Conservation (phyloP, 2,329 filamentous ascomycete species). For the Cladobotryum protrusum region DNA sequence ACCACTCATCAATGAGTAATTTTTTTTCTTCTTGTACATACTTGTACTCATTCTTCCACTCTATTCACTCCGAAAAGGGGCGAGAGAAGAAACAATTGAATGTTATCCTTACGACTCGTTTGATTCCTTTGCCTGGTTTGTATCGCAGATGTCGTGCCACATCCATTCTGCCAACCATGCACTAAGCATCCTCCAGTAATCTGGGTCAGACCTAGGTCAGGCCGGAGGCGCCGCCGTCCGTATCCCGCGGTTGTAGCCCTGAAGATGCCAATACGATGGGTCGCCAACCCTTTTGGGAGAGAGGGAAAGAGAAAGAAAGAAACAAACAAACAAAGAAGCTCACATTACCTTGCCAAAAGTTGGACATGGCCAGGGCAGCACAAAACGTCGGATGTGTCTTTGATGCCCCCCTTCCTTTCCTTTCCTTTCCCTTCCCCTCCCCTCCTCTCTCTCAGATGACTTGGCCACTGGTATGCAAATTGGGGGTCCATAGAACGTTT, state of each 20-base stretch:
- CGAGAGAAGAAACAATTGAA: too few relatives aligned
- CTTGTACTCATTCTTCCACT: neutral
- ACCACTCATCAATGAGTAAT: neutral
- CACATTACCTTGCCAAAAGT: too few relatives aligned
- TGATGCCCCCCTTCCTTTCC: too few relatives aligned
- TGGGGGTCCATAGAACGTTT: neutral
- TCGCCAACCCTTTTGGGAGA: neutral
- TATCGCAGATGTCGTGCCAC: too few relatives aligned
- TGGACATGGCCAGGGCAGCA: too few relatives aligned
- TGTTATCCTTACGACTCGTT: neutral
- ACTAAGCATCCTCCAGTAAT: slow-evolving; percentile 5
- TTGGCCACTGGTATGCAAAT: neutral
- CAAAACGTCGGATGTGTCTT: too few relatives aligned
- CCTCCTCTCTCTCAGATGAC: neutral
- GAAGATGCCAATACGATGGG: slow-evolving; percentile 4
- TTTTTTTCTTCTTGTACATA: neutral
- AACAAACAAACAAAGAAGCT: too few relatives aligned
- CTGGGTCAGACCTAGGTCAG: slow-evolving; percentile 4
- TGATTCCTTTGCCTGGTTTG: neutral
- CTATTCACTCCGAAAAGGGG: neutral
- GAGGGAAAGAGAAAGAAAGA: neutral
- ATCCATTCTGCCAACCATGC: too few relatives aligned
- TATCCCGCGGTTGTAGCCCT: slow-evolving; percentile 5
- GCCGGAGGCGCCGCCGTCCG: slow-evolving; percentile 5
- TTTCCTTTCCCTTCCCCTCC: too few relatives aligned